These are phyloP conservation scores for Thozetella sp. DNA, from an alignment of 495 filamentous ascomycete genomes.

Conservation along the genomic window DNA sequence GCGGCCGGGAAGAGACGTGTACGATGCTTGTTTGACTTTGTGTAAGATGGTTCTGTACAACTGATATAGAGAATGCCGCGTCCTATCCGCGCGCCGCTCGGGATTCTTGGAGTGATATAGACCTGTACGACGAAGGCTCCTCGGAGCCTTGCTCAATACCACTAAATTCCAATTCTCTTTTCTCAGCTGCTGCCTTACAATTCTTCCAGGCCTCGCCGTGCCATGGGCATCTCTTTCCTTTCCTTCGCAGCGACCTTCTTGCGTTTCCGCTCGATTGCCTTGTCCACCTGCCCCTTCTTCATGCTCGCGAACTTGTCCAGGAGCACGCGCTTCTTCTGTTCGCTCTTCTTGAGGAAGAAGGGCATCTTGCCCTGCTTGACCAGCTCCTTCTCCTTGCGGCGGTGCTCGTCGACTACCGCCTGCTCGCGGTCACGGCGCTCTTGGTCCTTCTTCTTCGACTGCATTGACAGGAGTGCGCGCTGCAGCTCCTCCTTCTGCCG, in stretches of 20 bases:
- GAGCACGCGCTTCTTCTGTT: constrained; percentile 83
- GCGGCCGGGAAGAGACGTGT: background rate
- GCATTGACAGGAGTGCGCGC: constrained; percentile 64
- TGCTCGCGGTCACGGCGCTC: constrained; percentile 65
- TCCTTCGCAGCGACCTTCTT: constrained; percentile 85
- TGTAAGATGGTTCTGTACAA: constrained; percentile 8
- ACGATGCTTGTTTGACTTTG: constrained; percentile 2
- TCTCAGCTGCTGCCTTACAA: background rate
- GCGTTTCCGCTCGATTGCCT: constrained; percentile 75
- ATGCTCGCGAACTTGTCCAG: constrained; percentile 77
- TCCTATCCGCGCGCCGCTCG: background rate
- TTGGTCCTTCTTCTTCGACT: constrained; percentile 69
- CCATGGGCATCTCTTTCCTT: constrained; percentile 75
- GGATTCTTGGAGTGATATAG: background rate
- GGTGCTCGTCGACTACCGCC: constrained; percentile 69
- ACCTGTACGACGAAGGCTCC: background rate
- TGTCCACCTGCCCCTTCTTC: constrained; percentile 79
- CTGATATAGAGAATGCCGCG: constrained; percentile 9
- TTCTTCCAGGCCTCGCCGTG: constrained; percentile 51
- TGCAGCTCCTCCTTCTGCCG: constrained; percentile 65
- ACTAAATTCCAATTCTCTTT: background rate
- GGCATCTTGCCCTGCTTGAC: constrained; percentile 88
- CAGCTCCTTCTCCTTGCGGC: constrained; percentile 78
- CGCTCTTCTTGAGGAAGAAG: constrained; percentile 87
- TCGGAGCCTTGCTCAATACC: background rate